phyloP scores from a whole-genome alignment of 164 flowering plant genomes.

The Nymphaea thermarum region DNA sequence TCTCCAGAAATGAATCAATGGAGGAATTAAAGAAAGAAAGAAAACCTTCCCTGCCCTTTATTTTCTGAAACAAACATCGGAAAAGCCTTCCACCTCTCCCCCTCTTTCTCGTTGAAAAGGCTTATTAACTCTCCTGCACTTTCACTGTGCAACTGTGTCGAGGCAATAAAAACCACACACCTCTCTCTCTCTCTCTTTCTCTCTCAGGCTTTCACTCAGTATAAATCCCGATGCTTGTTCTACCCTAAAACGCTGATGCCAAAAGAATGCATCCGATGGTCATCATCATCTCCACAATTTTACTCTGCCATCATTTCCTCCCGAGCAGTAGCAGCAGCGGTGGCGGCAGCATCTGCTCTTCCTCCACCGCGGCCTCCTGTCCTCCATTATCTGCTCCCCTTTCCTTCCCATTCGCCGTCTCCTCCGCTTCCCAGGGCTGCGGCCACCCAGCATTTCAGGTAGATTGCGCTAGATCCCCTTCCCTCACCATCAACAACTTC shows the following conservation, averaged over 20 bases:
- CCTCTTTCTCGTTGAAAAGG: no score
- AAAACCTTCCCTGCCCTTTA: no score
- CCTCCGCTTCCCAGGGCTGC: constrained; percentile 39
- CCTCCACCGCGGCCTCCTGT: neutral
- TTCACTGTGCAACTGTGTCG: no score
- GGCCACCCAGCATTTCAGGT: constrained; percentile 73
- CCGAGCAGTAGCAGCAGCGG: neutral
- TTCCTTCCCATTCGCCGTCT: constrained; percentile 18
- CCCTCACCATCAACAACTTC: constrained; percentile 44
- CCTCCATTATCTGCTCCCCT: constrained; percentile 1
- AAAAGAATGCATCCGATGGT: neutral
- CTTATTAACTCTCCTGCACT: no score
- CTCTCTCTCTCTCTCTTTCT: neutral
- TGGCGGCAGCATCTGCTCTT: neutral
- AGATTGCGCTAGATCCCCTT: constrained; percentile 34
- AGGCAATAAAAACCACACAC: no score
- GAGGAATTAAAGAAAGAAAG: no score
- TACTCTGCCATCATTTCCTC: neutral
- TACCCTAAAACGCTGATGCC: neutral
- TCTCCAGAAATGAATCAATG: no score
- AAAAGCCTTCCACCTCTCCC: no score
- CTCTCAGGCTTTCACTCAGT: neutral
- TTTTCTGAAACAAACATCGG: no score
- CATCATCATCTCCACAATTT: neutral
- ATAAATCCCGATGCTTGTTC: neutral